A percentile compares a stretch with the other conserved stretches of the same genome.
These are phyloP conservation scores for Penicillium palitans DNA, from an alignment of 2,329 filamentous ascomycete species.

Conservation along the genomic window DNA sequence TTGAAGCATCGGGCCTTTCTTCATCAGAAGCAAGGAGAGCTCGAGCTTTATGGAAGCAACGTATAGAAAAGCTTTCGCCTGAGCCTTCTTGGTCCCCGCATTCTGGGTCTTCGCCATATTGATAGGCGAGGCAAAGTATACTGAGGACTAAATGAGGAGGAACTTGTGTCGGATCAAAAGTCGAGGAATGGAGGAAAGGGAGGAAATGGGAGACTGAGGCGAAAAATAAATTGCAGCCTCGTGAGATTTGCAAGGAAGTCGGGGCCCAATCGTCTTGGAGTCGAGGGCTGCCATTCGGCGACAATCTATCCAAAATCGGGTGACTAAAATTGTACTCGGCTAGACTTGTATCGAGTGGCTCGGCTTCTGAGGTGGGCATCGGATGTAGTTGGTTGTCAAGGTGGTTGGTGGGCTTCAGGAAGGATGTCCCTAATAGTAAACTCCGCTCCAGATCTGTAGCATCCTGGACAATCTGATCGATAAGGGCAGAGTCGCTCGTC, in stretches of 20 bases:
- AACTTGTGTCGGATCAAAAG: constrained; percentile 32
- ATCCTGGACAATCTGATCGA: constrained; percentile 18
- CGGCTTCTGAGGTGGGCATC: neutral
- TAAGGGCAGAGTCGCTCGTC: constrained; percentile 1
- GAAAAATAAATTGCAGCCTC: constrained; percentile 41
- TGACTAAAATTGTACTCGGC: neutral
- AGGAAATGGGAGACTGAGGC: constrained; percentile 39
- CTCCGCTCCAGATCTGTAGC: constrained; percentile 20
- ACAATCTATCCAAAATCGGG: constrained; percentile 2
- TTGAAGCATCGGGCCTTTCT: constrained; percentile 9
- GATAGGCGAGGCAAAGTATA: constrained; percentile 43
- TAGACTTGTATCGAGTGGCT: constrained; percentile 1
- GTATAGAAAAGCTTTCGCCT: constrained; percentile 31
- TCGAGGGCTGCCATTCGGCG: constrained; percentile 1
- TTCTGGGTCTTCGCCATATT: constrained; percentile 43
- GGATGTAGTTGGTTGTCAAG: constrained; percentile 3
- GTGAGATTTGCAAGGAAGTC: constrained; percentile 31
- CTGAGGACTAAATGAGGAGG: constrained; percentile 34
- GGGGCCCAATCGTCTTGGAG: constrained; percentile 35
- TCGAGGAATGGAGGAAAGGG: constrained; percentile 42
- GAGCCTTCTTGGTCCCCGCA: constrained; percentile 26
- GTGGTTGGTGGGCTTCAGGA: constrained; percentile 15
- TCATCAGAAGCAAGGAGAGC: constrained; percentile 27
- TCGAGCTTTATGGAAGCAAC: constrained; percentile 38
- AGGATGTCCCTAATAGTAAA: constrained; percentile 18